These are phyloP conservation scores for Colletotrichum simmondsii DNA, from an alignment of 2,329 filamentous ascomycete species.

Conservation along the genomic window DNA sequence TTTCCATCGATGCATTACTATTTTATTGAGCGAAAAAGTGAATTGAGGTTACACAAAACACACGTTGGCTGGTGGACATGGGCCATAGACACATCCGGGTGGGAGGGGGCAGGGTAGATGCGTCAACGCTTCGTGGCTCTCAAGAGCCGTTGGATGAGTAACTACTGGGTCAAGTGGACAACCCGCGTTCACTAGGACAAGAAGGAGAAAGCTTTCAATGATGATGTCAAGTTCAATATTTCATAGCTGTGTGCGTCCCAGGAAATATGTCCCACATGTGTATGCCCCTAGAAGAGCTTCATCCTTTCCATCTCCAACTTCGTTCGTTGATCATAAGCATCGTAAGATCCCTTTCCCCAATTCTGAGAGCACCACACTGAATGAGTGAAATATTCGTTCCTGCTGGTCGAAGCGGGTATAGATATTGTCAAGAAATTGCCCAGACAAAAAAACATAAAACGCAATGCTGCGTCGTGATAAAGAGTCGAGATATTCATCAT, in stretches of 20 bases:
- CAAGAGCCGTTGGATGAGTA: neutral
- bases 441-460: too few species aligned
- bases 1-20: neutral
- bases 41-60: neutral
- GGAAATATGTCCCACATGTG: neutral
- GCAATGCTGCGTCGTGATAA: too few species aligned
- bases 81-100: neutral
- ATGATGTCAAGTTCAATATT: neutral
- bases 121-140: neutral
- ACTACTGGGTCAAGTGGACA: neutral
- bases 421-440: too few species aligned
- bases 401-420: neutral
- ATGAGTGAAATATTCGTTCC: neutral
- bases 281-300: neutral
- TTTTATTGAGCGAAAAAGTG: conserved; percentile 18
- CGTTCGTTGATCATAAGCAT: neutral
- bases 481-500: too few species aligned
- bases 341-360: neutral
- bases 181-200: neutral
- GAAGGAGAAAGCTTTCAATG: neutral
- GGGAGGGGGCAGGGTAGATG: neutral
- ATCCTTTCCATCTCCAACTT: neutral
- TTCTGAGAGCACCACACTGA: neutral
- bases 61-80: neutral
- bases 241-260: neutral